phyloP scores from a whole-genome alignment of 1,139 yeast genomes.

The Candida sp. region DNA sequence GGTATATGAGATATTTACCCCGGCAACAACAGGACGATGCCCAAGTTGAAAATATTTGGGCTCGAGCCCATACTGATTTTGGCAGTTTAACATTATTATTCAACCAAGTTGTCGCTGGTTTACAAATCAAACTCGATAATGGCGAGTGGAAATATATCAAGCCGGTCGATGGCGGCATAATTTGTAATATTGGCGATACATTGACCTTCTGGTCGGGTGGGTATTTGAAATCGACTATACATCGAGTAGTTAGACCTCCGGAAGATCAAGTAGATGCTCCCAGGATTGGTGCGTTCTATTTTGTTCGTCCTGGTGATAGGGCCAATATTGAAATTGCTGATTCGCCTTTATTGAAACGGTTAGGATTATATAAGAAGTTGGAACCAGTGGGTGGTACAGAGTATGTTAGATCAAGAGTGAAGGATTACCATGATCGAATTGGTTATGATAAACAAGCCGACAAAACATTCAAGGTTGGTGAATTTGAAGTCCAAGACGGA shows the following conservation, averaged over 20 bases:
- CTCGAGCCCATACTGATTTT: constrained; percentile 30
- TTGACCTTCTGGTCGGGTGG: constrained; percentile 31
- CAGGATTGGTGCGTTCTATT: constrained; percentile 29
- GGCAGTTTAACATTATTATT: constrained; percentile 25
- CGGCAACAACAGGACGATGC: constrained; percentile 22
- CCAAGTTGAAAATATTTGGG: constrained; percentile 25
- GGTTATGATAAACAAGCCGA: constrained; percentile 20
- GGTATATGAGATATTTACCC: constrained; percentile 30
- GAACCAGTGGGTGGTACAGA: constrained; percentile 25
- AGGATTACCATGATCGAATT: constrained; percentile 20
- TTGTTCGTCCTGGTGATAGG: constrained; percentile 31
- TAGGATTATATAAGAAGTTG: constrained; percentile 21
- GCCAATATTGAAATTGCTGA: constrained; percentile 23
- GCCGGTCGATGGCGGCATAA: constrained; percentile 25
- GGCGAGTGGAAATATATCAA: constrained; percentile 28
- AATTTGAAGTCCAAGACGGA: constrained; percentile 25
- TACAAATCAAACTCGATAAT: constrained; percentile 19
- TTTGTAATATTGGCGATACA: constrained; percentile 31
- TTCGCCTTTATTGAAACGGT: constrained; percentile 25
- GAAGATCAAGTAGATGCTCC: constrained; percentile 24
- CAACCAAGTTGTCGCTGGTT: constrained; percentile 29
- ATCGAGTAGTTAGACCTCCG: constrained; percentile 29
- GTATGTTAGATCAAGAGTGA: constrained; percentile 25
- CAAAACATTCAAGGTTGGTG: constrained; percentile 23
- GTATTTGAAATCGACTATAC: constrained; percentile 27